Conservation (phyloP, 2,329 filamentous ascomycete genomes). For the Paradendryphiella salina region DNA sequence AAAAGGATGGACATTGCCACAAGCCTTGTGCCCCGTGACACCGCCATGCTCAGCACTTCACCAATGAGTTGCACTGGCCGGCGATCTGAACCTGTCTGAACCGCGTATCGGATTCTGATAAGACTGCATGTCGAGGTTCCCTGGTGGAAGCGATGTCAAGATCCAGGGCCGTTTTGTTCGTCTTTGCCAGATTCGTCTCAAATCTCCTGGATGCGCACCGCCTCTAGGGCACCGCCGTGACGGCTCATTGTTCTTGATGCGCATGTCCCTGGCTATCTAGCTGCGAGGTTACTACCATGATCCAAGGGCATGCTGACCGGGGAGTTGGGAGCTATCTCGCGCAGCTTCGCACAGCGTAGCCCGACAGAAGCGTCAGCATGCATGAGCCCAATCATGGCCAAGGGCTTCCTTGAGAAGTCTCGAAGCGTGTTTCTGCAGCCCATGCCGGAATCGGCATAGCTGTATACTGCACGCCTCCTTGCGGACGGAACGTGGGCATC, state of each 20-base stretch:
- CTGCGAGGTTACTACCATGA: constrained; percentile 3
- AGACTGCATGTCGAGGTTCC: constrained; percentile 2
- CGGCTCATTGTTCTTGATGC: not conserved
- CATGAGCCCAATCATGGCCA: constrained; percentile 14
- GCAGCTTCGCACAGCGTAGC: not conserved
- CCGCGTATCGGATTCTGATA: not conserved
- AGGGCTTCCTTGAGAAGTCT: constrained; percentile 29
- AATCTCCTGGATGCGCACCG: constrained; percentile 4
- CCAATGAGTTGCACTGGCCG: not conserved
- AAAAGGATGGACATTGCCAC: not conserved
- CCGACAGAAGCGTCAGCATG: constrained; percentile 17
- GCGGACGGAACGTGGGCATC: constrained; percentile 17
- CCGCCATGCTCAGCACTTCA: not conserved
- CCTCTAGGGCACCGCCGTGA: not conserved
- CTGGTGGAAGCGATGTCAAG: constrained; percentile 1
- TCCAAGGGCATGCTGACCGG: constrained; percentile 3
- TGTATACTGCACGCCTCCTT: not conserved
- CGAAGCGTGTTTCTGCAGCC: constrained; percentile 27
- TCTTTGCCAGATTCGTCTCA: constrained; percentile 1
- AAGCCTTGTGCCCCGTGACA: constrained; percentile 1
- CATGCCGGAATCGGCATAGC: constrained; percentile 10
- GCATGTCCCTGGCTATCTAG: not conserved
- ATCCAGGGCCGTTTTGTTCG: constrained; percentile 2
- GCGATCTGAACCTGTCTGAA: not conserved
- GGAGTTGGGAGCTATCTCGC: not conserved